These are phyloP conservation scores for Cercophora newfieldiana DNA, from an alignment of 495 filamentous ascomycete species.

Conservation along the genomic window DNA sequence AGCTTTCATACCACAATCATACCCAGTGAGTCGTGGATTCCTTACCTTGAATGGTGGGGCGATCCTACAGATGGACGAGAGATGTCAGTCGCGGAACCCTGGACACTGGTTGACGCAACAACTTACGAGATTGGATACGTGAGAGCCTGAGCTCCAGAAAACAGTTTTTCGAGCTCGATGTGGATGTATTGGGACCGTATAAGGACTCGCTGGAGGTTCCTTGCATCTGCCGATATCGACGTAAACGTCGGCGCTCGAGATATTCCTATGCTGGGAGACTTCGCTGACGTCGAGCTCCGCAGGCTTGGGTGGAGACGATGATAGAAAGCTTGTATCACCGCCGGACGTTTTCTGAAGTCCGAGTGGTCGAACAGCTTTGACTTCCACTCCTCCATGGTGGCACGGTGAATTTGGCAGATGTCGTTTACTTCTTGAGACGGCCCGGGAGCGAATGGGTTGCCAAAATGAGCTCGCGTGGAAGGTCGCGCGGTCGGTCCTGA, in stretches of 20 bases:
- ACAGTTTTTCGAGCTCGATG: not conserved
- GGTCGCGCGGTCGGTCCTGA: no score
- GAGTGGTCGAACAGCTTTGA: not conserved
- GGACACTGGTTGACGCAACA: no score
- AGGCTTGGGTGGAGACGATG: not conserved
- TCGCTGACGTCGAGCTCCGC: not conserved
- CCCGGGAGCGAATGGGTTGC: no score
- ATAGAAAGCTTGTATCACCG: not conserved
- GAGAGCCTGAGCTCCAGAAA: not conserved
- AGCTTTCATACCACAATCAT: not conserved
- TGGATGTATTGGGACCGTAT: not conserved
- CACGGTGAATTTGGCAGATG: not conserved
- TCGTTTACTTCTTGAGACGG: no score
- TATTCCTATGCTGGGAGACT: no score
- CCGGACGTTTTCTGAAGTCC: not conserved
- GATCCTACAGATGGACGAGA: not conserved
- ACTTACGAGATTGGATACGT: not conserved
- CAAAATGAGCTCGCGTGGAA: no score
- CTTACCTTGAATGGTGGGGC: not conserved
- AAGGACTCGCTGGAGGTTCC: not conserved
- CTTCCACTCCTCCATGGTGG: not conserved
- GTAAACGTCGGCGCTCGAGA: not conserved
- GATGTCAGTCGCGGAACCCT: not conserved
- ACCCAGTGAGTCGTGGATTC: not conserved
- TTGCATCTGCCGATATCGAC: not conserved